phyloP scores from a whole-genome alignment of 345 rosid species.

The Euphorbia peplus region DNA sequence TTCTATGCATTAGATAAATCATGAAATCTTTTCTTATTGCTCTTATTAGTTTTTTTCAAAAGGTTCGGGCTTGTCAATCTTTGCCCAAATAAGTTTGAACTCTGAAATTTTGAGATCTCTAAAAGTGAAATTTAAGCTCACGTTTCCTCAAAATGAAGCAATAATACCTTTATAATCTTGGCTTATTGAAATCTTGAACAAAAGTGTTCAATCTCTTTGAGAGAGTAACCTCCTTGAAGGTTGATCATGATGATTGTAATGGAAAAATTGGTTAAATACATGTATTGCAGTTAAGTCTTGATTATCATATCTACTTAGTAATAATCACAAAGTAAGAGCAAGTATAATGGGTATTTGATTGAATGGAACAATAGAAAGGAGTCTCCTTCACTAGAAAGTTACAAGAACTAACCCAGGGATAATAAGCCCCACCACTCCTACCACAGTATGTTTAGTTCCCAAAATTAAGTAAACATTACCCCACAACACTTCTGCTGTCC shows the following conservation, averaged over 20 bases:
- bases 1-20: not conserved
- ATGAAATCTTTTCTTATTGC: not conserved
- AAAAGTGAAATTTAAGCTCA: no score
- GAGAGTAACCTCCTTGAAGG: not conserved
- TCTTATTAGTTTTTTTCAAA: no score
- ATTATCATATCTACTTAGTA: not conserved
- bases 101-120: no score
- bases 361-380: no score
- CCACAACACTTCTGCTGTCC: no score
- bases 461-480: no score
- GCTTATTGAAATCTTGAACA: not conserved
- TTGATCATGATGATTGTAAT: not conserved
- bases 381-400: no score
- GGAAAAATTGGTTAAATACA: not conserved
- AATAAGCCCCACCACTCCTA: no score
- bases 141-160: not conserved
- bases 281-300: not conserved
- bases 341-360: constrained; percentile 20
- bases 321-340: no score
- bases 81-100: not conserved
- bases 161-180: not conserved
- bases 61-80: not conserved
- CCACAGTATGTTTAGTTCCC: no score
- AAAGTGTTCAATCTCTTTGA: not conserved
- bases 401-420: no score